phyloP scores from a whole-genome alignment of 306 rosid genomes.

The Oxytropis ochrocephala region DNA sequence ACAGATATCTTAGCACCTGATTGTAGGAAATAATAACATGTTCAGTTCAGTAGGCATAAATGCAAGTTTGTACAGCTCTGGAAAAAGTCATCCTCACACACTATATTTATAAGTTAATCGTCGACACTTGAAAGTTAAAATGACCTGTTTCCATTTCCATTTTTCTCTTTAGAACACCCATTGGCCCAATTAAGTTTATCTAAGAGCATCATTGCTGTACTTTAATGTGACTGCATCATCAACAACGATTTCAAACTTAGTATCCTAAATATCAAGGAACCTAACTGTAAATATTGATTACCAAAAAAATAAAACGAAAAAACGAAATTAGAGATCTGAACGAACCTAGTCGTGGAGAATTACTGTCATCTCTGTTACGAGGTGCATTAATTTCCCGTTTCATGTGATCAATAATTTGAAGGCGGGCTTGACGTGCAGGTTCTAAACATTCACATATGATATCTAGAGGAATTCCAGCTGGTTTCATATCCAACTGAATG shows the following conservation, averaged over 20 bases:
- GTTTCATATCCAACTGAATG: conserved; percentile 92
- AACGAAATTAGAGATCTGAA: conserved; percentile 17
- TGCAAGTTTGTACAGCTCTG: not conserved
- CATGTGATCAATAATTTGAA: conserved; percentile 87
- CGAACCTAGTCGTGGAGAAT: conserved; percentile 83
- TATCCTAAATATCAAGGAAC: conserved; percentile 5
- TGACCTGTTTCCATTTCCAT: conserved; percentile 90
- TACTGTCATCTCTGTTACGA: conserved; percentile 38
- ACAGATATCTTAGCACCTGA: conserved; percentile 87
- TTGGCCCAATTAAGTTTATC: conserved; percentile 89
- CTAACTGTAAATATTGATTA: not conserved
- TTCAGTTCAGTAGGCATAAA: conserved; percentile 22
- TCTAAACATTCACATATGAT: conserved; percentile 81
- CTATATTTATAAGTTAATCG: not conserved
- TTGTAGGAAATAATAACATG: conserved; percentile 8
- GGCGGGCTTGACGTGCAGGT: conserved; percentile 85
- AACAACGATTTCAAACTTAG: conserved; percentile 21
- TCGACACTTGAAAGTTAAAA: not conserved
- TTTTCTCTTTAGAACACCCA: conserved; percentile 70
- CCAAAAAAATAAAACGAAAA: not conserved
- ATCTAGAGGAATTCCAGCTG: conserved; percentile 94
- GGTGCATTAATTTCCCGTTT: conserved; percentile 72
- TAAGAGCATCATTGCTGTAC: conserved; percentile 74
- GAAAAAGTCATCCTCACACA: not conserved
- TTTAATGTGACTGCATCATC: conserved; percentile 68